A percentile compares a stretch with the other conserved stretches of the same genome.
Conservation (phyloP, 2,329 filamentous ascomycete genomes). For the Diaporthe nobilis region DNA sequence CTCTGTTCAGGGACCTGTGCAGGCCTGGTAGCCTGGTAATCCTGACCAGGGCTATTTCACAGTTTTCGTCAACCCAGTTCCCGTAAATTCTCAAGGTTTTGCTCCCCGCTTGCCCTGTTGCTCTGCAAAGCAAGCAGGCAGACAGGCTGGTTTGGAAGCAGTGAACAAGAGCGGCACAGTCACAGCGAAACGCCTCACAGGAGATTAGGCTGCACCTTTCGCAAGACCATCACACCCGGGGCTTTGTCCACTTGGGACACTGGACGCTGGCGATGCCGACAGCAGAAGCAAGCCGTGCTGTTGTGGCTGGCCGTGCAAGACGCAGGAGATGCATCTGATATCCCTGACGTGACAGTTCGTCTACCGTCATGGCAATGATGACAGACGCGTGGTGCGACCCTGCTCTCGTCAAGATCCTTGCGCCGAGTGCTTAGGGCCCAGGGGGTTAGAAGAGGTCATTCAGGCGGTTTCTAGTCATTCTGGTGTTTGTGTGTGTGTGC, state of each 20-base stretch:
- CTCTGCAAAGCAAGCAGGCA: neutral
- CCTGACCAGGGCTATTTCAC: slow-evolving; percentile 3
- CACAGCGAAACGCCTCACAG: slow-evolving; percentile 39
- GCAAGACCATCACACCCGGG: slow-evolving; percentile 38
- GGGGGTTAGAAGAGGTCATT: neutral
- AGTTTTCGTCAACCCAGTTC: neutral
- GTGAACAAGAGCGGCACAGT: slow-evolving; percentile 26
- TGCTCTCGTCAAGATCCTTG: slow-evolving; percentile 12
- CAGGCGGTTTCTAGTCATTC: neutral
- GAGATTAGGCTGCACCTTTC: slow-evolving; percentile 40
- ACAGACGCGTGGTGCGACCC: slow-evolving; percentile 29
- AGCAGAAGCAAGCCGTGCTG: slow-evolving; percentile 27
- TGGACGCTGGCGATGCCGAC: slow-evolving; percentile 14
- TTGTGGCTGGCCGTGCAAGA: slow-evolving; percentile 25
- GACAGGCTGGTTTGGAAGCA: neutral
- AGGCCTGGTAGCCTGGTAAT: neutral
- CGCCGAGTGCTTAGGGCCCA: neutral
- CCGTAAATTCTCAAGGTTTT: neutral
- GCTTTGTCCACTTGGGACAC: slow-evolving; percentile 27
- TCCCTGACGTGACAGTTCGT: slow-evolving; percentile 33
- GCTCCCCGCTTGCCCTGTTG: neutral
- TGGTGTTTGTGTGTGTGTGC: neutral
- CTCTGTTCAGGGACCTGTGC: slow-evolving; percentile 11
- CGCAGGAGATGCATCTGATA: slow-evolving; percentile 28
- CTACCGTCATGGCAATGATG: slow-evolving; percentile 36